Conservation (phyloP, 805 yeast genomes). For the Saccharomycopsis schoenii region DNA sequence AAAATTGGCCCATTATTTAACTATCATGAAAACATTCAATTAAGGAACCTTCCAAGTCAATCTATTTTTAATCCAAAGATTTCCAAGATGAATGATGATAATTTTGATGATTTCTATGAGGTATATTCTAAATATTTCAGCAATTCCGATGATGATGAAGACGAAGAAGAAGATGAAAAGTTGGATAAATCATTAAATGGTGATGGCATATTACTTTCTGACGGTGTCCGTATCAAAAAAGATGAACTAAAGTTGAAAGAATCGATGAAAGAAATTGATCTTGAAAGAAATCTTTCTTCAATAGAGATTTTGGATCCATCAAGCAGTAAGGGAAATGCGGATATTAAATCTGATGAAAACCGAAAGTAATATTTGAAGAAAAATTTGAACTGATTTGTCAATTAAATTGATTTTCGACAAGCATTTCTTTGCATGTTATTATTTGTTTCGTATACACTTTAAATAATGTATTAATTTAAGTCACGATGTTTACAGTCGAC, state of each 20-base stretch:
- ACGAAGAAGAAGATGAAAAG: slow-evolving; percentile 30
- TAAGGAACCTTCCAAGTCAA: slow-evolving; percentile 61
- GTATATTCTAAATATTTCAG: slow-evolving; percentile 11
- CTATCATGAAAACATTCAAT: slow-evolving; percentile 42
- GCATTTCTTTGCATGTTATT: background rate
- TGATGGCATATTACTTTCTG: slow-evolving; percentile 19
- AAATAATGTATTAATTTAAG: background rate
- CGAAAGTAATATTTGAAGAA: background rate
- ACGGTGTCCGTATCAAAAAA: slow-evolving; percentile 12
- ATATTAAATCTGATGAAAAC: background rate
- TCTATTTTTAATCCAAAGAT: slow-evolving; percentile 39
- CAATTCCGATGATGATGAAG: slow-evolving; percentile 30
- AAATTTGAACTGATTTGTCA: too few species aligned
- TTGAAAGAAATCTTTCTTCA: background rate
- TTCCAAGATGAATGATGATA: slow-evolving; percentile 12
- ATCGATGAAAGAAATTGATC: background rate
- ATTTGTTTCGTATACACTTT: background rate
- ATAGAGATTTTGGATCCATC: background rate
- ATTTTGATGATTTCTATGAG: slow-evolving; percentile 17
- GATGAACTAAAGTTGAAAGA: slow-evolving; percentile 13
- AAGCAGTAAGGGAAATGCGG: background rate
- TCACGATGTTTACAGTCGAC: background rate
- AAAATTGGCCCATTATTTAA: slow-evolving; percentile 82
- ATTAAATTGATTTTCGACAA: too few species aligned
- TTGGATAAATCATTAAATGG: slow-evolving; percentile 26